A percentile compares a stretch with the other conserved stretches of the same genome.
These are phyloP conservation scores for Boletellus sp. DNA, from an alignment of 1,284 basidiomycete species.

Conservation along the genomic window DNA sequence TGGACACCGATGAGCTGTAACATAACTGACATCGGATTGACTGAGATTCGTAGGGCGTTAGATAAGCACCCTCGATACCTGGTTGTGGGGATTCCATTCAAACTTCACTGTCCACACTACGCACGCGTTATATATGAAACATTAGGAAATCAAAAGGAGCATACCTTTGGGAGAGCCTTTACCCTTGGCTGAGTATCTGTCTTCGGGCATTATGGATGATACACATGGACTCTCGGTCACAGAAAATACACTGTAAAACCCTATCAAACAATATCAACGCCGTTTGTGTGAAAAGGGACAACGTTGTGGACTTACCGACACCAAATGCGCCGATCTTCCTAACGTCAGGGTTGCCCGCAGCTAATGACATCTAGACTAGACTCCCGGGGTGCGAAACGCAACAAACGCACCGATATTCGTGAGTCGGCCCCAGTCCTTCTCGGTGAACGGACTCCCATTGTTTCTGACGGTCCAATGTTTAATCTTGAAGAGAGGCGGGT, in stretches of 20 bases:
- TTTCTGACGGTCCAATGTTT: conserved; percentile 81
- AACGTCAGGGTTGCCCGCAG: conserved; percentile 76
- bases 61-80: no score
- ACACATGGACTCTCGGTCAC: neutral
- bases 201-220: neutral
- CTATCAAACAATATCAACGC: neutral
- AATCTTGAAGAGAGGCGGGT: conserved; percentile 40
- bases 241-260: conserved; percentile 11
- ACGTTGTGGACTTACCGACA: conserved; percentile 68
- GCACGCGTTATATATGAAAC: neutral
- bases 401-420: conserved; percentile 72
- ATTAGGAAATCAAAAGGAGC: no score
- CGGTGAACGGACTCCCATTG: conserved; percentile 75
- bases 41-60: no score
- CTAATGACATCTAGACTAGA: conserved; percentile 32
- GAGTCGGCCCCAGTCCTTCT: conserved; percentile 81
- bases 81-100: no score
- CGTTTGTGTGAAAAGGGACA: neutral
- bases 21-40: no score
- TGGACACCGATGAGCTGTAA: neutral
- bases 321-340: conserved; percentile 43
- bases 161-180: no score
- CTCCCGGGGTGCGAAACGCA: neutral
- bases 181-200: neutral
- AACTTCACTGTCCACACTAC: no score